Conservation (phyloP, 1,139 yeast genomes). For the Suhomyces taliae region DNA sequence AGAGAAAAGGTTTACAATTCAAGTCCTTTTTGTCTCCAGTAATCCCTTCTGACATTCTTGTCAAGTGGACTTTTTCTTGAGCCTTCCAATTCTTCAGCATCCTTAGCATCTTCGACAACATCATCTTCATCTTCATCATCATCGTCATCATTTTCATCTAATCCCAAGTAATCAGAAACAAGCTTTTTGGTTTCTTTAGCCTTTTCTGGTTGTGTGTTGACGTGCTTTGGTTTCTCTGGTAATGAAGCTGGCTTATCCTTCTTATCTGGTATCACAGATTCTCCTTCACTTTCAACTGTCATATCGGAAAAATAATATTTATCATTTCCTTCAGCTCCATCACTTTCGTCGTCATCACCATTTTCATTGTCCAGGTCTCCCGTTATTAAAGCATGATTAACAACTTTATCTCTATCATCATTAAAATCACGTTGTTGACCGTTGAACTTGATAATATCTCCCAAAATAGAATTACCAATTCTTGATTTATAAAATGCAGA, state of each 20-base stretch:
- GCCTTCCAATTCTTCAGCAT: conserved; percentile 16
- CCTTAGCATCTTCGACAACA: conserved; percentile 13
- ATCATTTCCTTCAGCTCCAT: conserved; percentile 37
- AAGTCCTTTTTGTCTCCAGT: conserved; percentile 47
- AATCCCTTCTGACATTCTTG: conserved; percentile 39
- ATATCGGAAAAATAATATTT: conserved; percentile 45
- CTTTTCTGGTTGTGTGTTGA: conserved; percentile 4
- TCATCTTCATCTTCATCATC: conserved; percentile 16
- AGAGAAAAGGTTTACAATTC: conserved; percentile 20
- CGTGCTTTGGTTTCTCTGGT: conserved; percentile 5
- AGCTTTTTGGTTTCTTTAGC: conserved; percentile 18
- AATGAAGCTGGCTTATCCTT: conserved; percentile 7
- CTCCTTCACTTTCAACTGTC: conserved; percentile 43
- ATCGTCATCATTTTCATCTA: conserved; percentile 19
- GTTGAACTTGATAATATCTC: conserved; percentile 73
- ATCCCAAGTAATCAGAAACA: conserved; percentile 30
- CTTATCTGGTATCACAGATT: conserved; percentile 9
- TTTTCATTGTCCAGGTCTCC: conserved; percentile 20
- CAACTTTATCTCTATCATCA: conserved; percentile 68
- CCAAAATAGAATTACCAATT: conserved; percentile 72
- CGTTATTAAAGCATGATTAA: conserved; percentile 56
- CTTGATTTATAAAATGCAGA: conserved; percentile 67
- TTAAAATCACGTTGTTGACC: conserved; percentile 79
- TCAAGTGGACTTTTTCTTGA: conserved; percentile 25
- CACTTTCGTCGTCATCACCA: conserved; percentile 25